Evolutionary conservation across 345 rosid genomes (phyloP), one percentile per base, ranked within the genome.

Genomic region (Salix arbutifolia): DNA sequence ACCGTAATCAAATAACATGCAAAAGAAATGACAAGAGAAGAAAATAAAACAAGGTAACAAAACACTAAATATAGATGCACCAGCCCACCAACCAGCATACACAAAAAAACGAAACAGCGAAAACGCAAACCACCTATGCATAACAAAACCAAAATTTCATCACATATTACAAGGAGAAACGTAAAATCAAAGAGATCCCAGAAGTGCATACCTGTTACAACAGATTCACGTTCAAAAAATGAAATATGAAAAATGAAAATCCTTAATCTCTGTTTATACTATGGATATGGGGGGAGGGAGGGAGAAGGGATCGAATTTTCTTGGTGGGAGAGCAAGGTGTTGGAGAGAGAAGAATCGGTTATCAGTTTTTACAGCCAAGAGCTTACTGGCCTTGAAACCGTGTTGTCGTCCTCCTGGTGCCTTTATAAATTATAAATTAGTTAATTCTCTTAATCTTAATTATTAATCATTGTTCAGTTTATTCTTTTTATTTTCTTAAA

Each of bases 301-400:
- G 74, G 71, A 75, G 73, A 85, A 64, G 26, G 85, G 68, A 75
- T 82, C 89, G 83, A 80, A 75, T 75, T 88, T 81, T 77, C 97
- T 89, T 88, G 77, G 70, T 44, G 85, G 79, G 84, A 76, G 91
- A 87, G 91, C 92, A 84, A 91, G 82, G 87, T 74, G 17, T 23
- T 40, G 0, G 60, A 26, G 71, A 52, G 71, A 17, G 52, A 38
- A 26, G 52, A 17, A 67, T 30, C 67, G 66, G 83, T 70, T 69
- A 58, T 58, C 40, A 18, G 31, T 73, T 44, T 77, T 79, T 83
- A 79, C 82, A 81, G 84, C 83, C 74, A 48, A 37, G 78, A 50
- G 76, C 37, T 73, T 13, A 77, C 73, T 38, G 83, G 78, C 80
- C 50, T 61, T 44, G 72, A 65, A 76, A 67, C 79, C 31, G 67